These are phyloP conservation scores for Ceratocystis colombiana DNA, from an alignment of 2,329 filamentous ascomycete genomes.

Conservation along the genomic window DNA sequence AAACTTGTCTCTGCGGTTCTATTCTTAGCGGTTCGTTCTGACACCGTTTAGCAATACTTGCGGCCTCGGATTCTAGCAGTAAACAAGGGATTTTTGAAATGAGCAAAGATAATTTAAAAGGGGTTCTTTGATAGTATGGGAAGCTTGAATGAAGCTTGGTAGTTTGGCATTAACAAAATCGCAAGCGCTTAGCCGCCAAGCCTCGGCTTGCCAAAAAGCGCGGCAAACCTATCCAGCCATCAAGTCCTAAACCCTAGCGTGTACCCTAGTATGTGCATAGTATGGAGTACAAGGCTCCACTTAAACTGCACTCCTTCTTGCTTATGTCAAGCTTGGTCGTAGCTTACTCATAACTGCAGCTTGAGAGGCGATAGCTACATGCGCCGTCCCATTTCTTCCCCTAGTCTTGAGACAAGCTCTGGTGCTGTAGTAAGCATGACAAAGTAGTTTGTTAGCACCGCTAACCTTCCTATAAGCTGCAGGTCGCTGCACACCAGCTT, in stretches of 20 bases:
- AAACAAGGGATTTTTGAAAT: neutral
- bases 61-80: no score
- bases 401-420: neutral
- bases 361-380: neutral
- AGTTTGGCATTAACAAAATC: neutral
- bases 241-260: neutral
- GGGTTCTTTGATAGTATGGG: neutral
- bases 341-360: neutral
- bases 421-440: slow-evolving; percentile 12
- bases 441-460: slow-evolving; percentile 7
- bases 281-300: no score
- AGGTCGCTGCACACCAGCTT: neutral
- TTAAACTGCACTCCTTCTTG: neutral
- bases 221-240: neutral
- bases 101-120: neutral
- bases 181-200: neutral
- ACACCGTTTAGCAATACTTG: no score
- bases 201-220: neutral
- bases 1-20: no score
- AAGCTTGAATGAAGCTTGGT: neutral
- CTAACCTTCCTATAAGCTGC: neutral
- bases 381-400: no score
- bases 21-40: no score
- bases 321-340: neutral
- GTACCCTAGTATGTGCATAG: neutral